Evolutionary conservation across 208 protist species (phyloP), one percentile per base, ranked within the genome.

Genomic region (Naegleria fowleri): DNA sequence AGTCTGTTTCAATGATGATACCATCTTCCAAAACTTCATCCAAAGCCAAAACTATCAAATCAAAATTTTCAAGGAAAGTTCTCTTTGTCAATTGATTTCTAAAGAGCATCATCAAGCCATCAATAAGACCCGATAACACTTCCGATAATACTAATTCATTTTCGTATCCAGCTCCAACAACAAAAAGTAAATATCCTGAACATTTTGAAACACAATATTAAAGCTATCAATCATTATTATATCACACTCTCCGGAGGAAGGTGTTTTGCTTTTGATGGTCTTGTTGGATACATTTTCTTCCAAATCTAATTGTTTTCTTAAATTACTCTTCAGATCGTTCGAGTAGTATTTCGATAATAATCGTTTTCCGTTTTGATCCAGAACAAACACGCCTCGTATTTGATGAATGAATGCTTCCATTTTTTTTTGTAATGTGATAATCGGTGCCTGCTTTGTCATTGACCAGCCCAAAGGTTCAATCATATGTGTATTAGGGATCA

Each of bases 61-160:
- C 88, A 58, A 86, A 90, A 58, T 90, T 84, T 90, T 90, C 88
- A 19, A 90, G 41, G 19, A 90, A 86, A 33, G 79, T 90, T 90
- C 88, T 51, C 48, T 90, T 90, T 25, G 59, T 25, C 7, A 90
- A 39, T 86, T 90, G 88, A 86, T 13, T 39, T 13, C 48, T 29
- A 38, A 90, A 90, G 13, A 90, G 5, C 6, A 86, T 36, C 36
- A 51, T 6, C 36, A 90, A 58, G 0, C 41, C 33, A 90, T 90
- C 88, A 40, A 39, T 86, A 3, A 90, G 7, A 19, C 38, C 15
- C 9, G 13, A 29, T 33, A 90, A 59, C 19, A 86, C 88, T 84
- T 84, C 88, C 7, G 19, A 39, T 38, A 90, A 58, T n/a, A 90
- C 25, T 19, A 86, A 55, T 90, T 90, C 88, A 86, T 90, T 90